Evolutionary conservation across 1,284 basidiomycete genomes (phyloP), one percentile per base, ranked within the genome.

Genomic region (Sporisorium exsertum): DNA sequence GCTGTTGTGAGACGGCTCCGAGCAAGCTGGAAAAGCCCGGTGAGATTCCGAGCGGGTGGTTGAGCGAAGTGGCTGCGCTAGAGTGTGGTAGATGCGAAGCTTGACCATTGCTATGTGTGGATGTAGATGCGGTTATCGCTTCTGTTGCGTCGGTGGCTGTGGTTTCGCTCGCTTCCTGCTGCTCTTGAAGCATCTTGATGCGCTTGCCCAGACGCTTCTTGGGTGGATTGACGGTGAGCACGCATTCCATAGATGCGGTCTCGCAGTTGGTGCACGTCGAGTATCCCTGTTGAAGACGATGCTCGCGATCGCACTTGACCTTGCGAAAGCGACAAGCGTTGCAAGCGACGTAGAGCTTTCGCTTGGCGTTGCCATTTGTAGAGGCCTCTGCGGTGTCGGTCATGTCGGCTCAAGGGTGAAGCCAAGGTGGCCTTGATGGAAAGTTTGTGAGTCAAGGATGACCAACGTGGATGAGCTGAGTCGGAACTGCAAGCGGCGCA

Each of bases 291-390:
- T 73, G 61, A 7, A 73, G 53, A 24, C 71, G 71, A 8, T 50
- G 46, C 35, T 69, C 62, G 26, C 71, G 58, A 26, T 73, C 71
- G 43, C 71, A 73, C 32, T 73, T 73, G 65, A 69, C 71, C 42
- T 73, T 73, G 15, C 71, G 60, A 52, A 68, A 73, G 43, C 71
- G 64, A 20, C 71, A 73, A 15, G 71, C 71, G 35, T 73, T 64
- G 62, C 71, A 73, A 24, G 71, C 64, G 15, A 73, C 43, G 40
- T 61, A 68, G 13, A 68, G 71, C 62, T 73, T 73, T 16, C 71
- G 64, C 42, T 69, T 73, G 51, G 56, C 60, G 13, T 56, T 59
- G 20, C 60, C 32, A 27, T 7, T 42, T 10, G 57, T 32, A 8
- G 56, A 45, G 15, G 55, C 33, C 12, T 58, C 59, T 15, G 33